Conservation (phyloP, 768 basidiomycete species). For the Omphalotus guepiniiformis region DNA sequence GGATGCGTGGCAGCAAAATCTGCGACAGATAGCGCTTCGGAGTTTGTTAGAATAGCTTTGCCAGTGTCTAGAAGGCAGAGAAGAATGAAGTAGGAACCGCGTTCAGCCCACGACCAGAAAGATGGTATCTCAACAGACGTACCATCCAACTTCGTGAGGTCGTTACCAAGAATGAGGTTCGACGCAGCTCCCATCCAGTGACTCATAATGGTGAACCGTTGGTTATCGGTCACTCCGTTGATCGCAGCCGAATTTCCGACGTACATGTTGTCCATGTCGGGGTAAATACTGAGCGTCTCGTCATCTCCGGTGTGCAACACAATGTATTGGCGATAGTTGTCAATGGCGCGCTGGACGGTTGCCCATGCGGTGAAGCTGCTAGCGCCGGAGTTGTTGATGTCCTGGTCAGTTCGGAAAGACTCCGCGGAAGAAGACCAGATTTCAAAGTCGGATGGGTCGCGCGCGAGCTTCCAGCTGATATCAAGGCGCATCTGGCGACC, state of each 20-base stretch:
- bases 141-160: conserved; percentile 7
- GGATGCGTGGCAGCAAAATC: conserved; percentile 3
- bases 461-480: conserved; percentile 12
- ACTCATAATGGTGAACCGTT: conserved; percentile 5
- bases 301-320: conserved; percentile 4
- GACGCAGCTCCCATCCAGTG: conserved; percentile 10
- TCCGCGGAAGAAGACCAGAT: conserved; percentile 10
- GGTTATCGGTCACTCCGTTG: neutral
- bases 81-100: neutral
- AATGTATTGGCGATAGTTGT: conserved; percentile 11
- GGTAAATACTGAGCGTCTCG: conserved; percentile 4
- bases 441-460: conserved; percentile 3
- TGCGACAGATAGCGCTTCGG: conserved; percentile 3
- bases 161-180: conserved; percentile 9
- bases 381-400: conserved; percentile 10
- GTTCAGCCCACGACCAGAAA: neutral
- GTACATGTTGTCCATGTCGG: conserved; percentile 12
- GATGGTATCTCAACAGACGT: neutral
- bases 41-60: conserved; percentile 1
- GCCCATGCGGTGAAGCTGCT: conserved; percentile 8
- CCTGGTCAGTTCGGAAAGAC: conserved; percentile 11
- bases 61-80: neutral
- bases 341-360: conserved; percentile 10
- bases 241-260: conserved; percentile 4
- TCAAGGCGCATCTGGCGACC: conserved; percentile 12